Conservation (phyloP, 768 basidiomycete species). For the Pulveroboletus sp. region DNA sequence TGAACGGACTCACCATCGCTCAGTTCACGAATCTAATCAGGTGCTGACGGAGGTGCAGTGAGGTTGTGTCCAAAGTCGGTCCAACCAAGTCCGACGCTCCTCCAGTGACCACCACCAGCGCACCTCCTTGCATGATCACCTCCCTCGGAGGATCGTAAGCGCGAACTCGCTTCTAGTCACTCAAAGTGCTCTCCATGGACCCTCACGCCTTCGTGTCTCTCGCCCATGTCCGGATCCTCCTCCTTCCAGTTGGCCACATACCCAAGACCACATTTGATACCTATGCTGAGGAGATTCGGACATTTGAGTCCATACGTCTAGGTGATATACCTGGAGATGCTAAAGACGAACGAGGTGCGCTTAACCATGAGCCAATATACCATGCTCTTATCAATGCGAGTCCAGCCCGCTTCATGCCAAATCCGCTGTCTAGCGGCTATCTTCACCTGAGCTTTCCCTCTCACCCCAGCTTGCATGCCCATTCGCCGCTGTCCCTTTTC, state of each 20-base stretch:
- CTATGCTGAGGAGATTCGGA: constrained; percentile 69
- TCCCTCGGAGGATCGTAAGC: not conserved
- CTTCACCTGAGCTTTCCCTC: constrained; percentile 77
- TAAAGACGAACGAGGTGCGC: constrained; percentile 70
- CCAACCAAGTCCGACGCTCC: too few species aligned
- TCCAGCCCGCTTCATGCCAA: constrained; percentile 80
- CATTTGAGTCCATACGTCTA: constrained; percentile 68
- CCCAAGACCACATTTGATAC: constrained; percentile 62
- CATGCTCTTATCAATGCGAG: constrained; percentile 1
- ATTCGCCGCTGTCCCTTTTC: constrained; percentile 65
- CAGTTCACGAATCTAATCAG: not conserved
- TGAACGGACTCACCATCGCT: constrained; percentile 24
- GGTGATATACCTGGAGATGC: constrained; percentile 79
- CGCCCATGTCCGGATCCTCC: constrained; percentile 78
- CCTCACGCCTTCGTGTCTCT: constrained; percentile 72
- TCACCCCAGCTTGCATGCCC: constrained; percentile 67
- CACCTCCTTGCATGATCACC: constrained; percentile 2
- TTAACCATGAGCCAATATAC: not conserved
- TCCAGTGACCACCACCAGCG: too few species aligned
- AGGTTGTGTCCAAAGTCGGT: constrained; percentile 18
- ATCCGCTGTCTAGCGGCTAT: constrained; percentile 65
- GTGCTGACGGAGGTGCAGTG: not conserved
- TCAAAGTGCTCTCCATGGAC: constrained; percentile 47
- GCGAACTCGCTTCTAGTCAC: not conserved
- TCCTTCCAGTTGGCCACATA: constrained; percentile 82